phyloP scores from a whole-genome alignment of 345 rosid species.

The Pistacia integerrima region DNA sequence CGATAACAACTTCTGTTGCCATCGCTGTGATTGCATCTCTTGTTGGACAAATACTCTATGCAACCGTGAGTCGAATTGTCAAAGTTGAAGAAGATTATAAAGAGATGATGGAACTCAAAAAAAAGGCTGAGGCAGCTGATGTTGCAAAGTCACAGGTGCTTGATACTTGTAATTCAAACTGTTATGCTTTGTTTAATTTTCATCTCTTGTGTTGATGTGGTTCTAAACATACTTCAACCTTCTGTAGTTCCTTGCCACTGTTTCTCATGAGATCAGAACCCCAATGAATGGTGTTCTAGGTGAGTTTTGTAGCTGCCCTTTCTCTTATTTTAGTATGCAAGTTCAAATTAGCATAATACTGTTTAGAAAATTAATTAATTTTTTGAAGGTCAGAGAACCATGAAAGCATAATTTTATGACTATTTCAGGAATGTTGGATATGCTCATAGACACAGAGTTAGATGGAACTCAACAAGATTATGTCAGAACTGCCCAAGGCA shows the following conservation, averaged over 20 bases:
- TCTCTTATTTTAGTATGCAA: neutral
- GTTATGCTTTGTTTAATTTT: slow-evolving; percentile 12
- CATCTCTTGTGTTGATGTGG: neutral
- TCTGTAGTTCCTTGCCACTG: slow-evolving; percentile 95
- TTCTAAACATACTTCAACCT: slow-evolving; percentile 23
- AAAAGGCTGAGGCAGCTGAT: slow-evolving; percentile 92
- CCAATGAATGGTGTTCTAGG: slow-evolving; percentile 99
- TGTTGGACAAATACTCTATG: slow-evolving; percentile 72
- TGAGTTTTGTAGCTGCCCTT: slow-evolving; percentile 38
- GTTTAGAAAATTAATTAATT: neutral
- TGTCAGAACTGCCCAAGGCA: slow-evolving; percentile 89
- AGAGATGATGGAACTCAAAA: slow-evolving; percentile 74
- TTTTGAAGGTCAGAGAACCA: neutral
- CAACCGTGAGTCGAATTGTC: slow-evolving; percentile 76
- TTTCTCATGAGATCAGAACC: slow-evolving; percentile 98
- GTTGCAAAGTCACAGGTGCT: slow-evolving; percentile 94
- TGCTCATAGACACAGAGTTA: slow-evolving; percentile 88
- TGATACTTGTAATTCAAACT: slow-evolving; percentile 16
- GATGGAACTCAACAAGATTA: slow-evolving; percentile 91
- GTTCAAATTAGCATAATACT: neutral
- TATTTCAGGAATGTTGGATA: slow-evolving; percentile 84
- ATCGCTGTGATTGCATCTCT: slow-evolving; percentile 82
- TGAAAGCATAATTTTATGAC: slow-evolving; percentile 8
- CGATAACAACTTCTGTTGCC: slow-evolving; percentile 61
- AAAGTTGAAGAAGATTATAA: slow-evolving; percentile 88